phyloP scores from a whole-genome alignment of 1,139 yeast species.

The Hansenula sp. region DNA sequence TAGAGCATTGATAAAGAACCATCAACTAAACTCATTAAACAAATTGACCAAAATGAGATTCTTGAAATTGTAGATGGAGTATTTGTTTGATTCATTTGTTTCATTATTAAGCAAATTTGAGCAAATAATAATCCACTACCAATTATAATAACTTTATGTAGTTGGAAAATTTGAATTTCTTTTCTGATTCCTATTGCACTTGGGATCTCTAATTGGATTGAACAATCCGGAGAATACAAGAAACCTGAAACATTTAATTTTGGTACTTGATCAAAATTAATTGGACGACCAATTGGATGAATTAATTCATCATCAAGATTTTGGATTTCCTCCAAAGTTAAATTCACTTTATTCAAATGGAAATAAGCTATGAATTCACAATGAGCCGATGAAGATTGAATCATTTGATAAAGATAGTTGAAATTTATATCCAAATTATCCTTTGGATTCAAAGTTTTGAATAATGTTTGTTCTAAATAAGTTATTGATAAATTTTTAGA shows the following conservation, averaged over 20 bases:
- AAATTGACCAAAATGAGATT: slow-evolving; percentile 60
- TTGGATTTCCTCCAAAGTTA: slow-evolving; percentile 47
- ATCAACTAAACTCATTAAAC: slow-evolving; percentile 57
- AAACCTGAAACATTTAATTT: slow-evolving; percentile 50
- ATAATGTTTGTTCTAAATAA: slow-evolving; percentile 37
- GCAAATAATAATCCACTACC: slow-evolving; percentile 42
- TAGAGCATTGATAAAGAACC: slow-evolving; percentile 63
- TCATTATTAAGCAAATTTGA: slow-evolving; percentile 47
- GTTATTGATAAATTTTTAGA: slow-evolving; percentile 35
- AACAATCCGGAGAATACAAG: slow-evolving; percentile 89
- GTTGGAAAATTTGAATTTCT: slow-evolving; percentile 43
- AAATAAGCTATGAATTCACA: slow-evolving; percentile 75
- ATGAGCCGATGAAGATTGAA: slow-evolving; percentile 32
- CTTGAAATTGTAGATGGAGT: slow-evolving; percentile 80
- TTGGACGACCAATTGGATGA: slow-evolving; percentile 75
- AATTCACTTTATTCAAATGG: slow-evolving; percentile 60
- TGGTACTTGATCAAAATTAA: slow-evolving; percentile 49
- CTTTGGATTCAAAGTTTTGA: slow-evolving; percentile 7
- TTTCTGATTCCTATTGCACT: slow-evolving; percentile 52
- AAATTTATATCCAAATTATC: slow-evolving; percentile 18
- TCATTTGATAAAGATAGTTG: slow-evolving; percentile 15
- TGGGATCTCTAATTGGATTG: slow-evolving; percentile 44
- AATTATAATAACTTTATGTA: slow-evolving; percentile 44
- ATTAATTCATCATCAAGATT: slow-evolving; percentile 68
- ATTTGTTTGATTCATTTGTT: slow-evolving; percentile 66